Evolutionary conservation across 495 filamentous ascomycete species (phyloP).

Genomic region (Aspergillus affinis): DNA sequence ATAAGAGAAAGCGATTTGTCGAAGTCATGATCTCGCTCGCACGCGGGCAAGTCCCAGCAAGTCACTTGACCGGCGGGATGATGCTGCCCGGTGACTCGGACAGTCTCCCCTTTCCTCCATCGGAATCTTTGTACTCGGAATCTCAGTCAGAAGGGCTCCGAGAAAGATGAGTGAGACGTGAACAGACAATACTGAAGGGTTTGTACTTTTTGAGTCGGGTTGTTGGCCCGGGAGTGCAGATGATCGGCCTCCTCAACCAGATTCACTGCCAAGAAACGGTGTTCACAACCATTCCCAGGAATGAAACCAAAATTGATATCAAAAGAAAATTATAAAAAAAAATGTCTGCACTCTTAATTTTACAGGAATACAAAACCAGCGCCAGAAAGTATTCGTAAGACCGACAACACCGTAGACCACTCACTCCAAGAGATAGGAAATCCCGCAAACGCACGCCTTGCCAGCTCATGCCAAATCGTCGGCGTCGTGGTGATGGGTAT

Average conservation of each 20-base stretch:
- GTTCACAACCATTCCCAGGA: not conserved
- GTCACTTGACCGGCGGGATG: not conserved
- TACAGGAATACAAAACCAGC: slow-evolving; percentile 15
- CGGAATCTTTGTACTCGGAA: not conserved
- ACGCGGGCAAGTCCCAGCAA: not conserved
- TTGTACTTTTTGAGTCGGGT: not conserved
- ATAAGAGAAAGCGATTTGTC: not conserved
- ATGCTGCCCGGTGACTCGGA: not conserved
- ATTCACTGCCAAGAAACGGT: not conserved
- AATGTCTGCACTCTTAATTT: not conserved
- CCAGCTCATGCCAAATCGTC: slow-evolving; percentile 41
- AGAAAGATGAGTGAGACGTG: not conserved
- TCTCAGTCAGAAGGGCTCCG: not conserved
- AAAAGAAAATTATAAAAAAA: not conserved
- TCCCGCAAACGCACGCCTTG: slow-evolving; percentile 11
- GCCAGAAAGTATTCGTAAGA: slow-evolving; percentile 14
- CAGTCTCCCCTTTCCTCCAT: not conserved
- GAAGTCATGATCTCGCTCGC: too few species aligned
- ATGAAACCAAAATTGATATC: not conserved
- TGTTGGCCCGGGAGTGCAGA: not conserved
- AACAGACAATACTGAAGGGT: too few species aligned
- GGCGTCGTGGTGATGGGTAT: slow-evolving; percentile 42
- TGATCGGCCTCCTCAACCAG: not conserved
- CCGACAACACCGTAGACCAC: slow-evolving; percentile 17
- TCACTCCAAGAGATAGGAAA: slow-evolving; percentile 20